Conservation (phyloP, 352 stramenopile species). For the Globisporangium uncinulatum region DNA sequence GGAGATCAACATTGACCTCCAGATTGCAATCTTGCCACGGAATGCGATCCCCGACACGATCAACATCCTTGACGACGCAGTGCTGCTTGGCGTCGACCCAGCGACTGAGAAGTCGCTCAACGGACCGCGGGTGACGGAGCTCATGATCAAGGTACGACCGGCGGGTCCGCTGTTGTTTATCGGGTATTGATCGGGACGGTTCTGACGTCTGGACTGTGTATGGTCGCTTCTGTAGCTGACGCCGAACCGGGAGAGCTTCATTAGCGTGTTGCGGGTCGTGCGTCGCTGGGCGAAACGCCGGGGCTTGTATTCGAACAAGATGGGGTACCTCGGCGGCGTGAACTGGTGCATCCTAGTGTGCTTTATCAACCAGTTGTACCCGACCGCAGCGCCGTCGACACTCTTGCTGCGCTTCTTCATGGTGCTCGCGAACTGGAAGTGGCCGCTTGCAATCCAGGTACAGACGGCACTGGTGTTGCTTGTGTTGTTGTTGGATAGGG, state of each 20-base stretch:
- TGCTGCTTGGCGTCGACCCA: slow-evolving; percentile 82
- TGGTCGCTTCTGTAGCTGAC: slow-evolving; percentile 35
- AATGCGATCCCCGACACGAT: slow-evolving; percentile 87
- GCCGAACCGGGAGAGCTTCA: slow-evolving; percentile 83
- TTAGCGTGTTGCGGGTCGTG: slow-evolving; percentile 83
- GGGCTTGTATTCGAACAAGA: slow-evolving; percentile 98
- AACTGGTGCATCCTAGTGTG: slow-evolving; percentile 99
- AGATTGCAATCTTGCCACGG: slow-evolving; percentile 93
- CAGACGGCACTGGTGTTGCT: neutral
- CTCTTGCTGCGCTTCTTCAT: slow-evolving; percentile 88
- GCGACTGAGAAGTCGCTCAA: slow-evolving; percentile 89
- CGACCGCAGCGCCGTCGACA: slow-evolving; percentile 77
- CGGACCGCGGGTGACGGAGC: slow-evolving; percentile 86
- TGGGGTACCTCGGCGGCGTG: slow-evolving; percentile 98
- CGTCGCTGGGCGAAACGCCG: slow-evolving; percentile 87
- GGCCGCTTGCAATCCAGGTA: slow-evolving; percentile 86
- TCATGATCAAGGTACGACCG: slow-evolving; percentile 78
- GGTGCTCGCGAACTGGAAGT: slow-evolving; percentile 89
- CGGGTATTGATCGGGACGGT: no score
- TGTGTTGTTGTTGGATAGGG: neutral
- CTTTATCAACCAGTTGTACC: slow-evolving; percentile 93
- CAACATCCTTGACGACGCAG: slow-evolving; percentile 89
- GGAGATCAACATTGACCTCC: slow-evolving; percentile 98
- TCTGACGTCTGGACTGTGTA: neutral
- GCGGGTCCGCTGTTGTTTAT: no score